Base-by-base conservation (phyloP, 192 early-diverging fungal genomes). In the Backusella australiensis region DNA sequence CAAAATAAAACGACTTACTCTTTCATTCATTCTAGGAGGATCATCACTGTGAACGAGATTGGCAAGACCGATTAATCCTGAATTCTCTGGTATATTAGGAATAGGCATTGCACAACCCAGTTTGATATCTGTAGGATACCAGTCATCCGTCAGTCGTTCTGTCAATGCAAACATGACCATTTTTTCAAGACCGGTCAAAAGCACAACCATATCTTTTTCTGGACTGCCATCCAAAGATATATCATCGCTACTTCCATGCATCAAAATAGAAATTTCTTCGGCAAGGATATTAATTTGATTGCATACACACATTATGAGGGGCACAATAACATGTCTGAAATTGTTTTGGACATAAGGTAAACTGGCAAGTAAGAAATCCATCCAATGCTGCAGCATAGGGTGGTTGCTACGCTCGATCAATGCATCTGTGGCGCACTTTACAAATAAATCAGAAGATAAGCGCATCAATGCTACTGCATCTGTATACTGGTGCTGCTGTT, bases 311-410 rank as follows among this genome's bases (percentile, higher is more conserved):
- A 85, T 84, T 0, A 93, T 77, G 36, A 93, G 79, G 0, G 93
- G 93, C 23, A 90, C 63, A 1, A 95, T 71, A 11, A 91, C 82
- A n/a, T 80, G 76, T 6, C 87, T 79, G 76, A 95, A 95, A 34
- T 84, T 90, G 29, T 81, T 78, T 65, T 89, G 84, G 14, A 94
- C 69, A 41, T 86, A 87, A 0, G 89, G 89, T 14, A 95, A 82
- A 7, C 89, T 86, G 2, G 86, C 75, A 42, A 90, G 75, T 75
- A 94, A 80, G 73, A 94, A 93, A 77, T 95, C 91, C 79, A 94
- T 89, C 93, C 93, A 95, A 65, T 91, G 83, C 34, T 91, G 90
- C 15, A 95, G 74, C 29, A 93, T 81, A 6, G 89, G 86, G n/a
- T 92, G 87, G 74, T 95, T 95, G 0, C 82, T 81, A 19, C 78